Conservation (phyloP, 2,329 filamentous ascomycete species). For the Ophiostoma ulmi region DNA sequence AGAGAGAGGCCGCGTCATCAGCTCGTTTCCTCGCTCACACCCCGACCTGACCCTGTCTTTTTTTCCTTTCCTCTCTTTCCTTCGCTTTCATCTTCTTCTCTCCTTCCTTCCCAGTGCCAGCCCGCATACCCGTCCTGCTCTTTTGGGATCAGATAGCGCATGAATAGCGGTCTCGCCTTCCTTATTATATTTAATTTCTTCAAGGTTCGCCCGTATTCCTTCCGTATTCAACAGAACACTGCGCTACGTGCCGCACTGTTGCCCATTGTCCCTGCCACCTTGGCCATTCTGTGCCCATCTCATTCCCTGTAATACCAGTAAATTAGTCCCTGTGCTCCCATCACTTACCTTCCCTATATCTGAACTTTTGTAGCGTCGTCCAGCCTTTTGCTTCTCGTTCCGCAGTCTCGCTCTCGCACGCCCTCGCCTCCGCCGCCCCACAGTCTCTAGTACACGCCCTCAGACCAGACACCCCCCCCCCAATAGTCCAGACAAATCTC, state of each 20-base stretch:
- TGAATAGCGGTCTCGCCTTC: background rate
- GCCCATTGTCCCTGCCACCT: background rate
- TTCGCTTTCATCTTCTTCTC: background rate
- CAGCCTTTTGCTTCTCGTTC: background rate
- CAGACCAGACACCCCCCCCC: conserved; percentile 19
- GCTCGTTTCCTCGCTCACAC: conserved; percentile 20
- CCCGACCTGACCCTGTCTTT: background rate
- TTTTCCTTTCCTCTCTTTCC: background rate
- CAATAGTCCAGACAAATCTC: conserved; percentile 21
- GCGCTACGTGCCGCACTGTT: background rate
- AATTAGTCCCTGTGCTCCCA: background rate
- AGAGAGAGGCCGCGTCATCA: conserved; percentile 22
- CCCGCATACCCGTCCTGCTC: background rate
- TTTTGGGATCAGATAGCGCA: background rate
- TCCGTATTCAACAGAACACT: background rate
- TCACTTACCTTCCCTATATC: conserved; percentile 5
- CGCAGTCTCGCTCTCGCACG: conserved; percentile 9
- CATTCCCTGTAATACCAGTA: background rate
- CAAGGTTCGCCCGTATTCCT: background rate
- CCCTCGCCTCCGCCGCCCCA: conserved; percentile 16
- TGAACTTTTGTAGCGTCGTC: conserved; percentile 9
- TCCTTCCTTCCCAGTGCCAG: conserved; percentile 3
- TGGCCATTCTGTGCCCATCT: background rate
- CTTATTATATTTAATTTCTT: background rate
- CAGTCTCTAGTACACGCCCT: conserved; percentile 17